Evolutionary conservation across 1,139 yeast genomes (phyloP), one percentile per base, ranked within the genome.

Genomic region (Suhomyces terraborum): DNA sequence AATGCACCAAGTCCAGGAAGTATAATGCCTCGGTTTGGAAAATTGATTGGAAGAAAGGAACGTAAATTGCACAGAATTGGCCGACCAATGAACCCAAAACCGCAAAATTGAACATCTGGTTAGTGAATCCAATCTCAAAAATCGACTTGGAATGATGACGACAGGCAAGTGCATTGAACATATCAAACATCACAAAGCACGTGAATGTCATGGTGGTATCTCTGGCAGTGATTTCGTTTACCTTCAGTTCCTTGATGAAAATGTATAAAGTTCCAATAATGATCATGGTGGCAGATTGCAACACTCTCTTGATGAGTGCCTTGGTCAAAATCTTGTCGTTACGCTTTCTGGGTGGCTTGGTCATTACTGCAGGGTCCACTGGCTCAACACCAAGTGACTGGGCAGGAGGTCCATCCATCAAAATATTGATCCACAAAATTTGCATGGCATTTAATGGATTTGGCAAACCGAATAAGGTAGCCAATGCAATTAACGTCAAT

Each of bases 401-500:
- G 0, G 98, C 98, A 4, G 98, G 98, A 7, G 98, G 98, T 0
- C 98, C 98, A 66, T 93, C 98, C 98, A 93, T 93, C 49, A 93
- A 75, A 45, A 93, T 93, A 61, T 93, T 91, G 60, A 93, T 93
- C 97, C 98, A 93, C 54, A 93, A 72, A 53, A 93, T 93, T 69
- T 93, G 98, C 98, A 93, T 93, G 18, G 98, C 97, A 61, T 93
- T 93, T 53, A 93, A 75, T n/a, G 98, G 98, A 54, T 89, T 91
- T 39, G 96, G 96, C 45, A 91, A 73, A 32, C 89, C 88, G 57
- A 89, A 82, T 42, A 89, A 69, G 1, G 98, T 91, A 3, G 96
- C 77, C 49, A 91, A 69, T 0, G 96, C 96, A 57, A 93, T 83
- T 50, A 93, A 73, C 0, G 96, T 82, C 46, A 93, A 75, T 0